phyloP scores from a whole-genome alignment of 441 rosid genomes.

The Eruca vesicaria region DNA sequence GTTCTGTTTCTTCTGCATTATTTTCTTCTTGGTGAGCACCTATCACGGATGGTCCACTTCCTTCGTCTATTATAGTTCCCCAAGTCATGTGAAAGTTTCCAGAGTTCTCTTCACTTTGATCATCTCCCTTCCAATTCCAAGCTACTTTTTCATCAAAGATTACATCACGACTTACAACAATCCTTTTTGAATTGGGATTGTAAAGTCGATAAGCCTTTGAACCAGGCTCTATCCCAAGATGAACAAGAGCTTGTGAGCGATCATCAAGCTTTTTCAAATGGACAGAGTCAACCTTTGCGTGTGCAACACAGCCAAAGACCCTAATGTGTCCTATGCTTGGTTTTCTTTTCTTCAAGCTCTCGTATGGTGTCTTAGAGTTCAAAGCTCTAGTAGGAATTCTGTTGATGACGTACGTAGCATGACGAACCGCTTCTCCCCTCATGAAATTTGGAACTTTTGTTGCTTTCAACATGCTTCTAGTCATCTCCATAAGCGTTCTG shows the following conservation, averaged over 20 bases:
- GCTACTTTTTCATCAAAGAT: not conserved
- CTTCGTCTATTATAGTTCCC: not conserved
- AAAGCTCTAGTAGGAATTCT: too few relatives aligned
- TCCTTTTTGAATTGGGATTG: not conserved
- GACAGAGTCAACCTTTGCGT: too few relatives aligned
- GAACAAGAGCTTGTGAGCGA: not conserved
- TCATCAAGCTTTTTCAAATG: not conserved
- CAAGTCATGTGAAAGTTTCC: not conserved
- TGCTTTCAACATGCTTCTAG: too few relatives aligned
- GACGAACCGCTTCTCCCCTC: too few relatives aligned
- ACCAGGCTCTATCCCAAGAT: not conserved
- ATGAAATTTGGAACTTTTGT: too few relatives aligned
- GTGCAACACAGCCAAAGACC: too few relatives aligned
- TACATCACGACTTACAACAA: not conserved
- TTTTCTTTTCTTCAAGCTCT: too few relatives aligned
- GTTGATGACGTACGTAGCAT: too few relatives aligned
- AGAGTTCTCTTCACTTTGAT: not conserved
- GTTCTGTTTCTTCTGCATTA: not conserved
- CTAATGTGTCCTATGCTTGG: too few relatives aligned
- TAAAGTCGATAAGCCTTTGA: not conserved
- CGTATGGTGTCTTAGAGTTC: too few relatives aligned
- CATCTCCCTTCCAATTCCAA: not conserved
- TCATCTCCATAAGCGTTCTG: too few relatives aligned
- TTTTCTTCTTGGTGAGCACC: not conserved
- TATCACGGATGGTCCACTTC: not conserved